Evolutionary conservation across 164 flowering plant species (phyloP).

Genomic region (Buxus sempervirens): DNA sequence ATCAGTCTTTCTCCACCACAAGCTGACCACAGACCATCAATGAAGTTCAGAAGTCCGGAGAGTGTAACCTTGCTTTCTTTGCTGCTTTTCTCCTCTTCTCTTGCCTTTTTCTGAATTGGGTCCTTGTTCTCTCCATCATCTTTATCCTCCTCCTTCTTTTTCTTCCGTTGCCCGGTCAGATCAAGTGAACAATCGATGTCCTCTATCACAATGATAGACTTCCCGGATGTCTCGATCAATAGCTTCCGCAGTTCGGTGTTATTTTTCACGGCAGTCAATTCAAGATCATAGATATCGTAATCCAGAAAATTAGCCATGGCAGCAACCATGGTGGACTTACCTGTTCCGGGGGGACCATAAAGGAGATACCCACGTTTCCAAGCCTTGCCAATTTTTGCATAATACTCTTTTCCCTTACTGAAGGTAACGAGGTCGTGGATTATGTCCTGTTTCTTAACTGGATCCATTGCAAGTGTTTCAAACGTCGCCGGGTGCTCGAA

Average conservation of each 20-base stretch:
- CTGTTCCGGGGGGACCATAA: constrained; percentile 48
- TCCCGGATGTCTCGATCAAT: neutral
- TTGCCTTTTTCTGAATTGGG: neutral
- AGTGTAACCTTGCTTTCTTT: neutral
- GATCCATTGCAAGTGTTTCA: constrained; percentile 46
- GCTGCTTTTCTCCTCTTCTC: neutral
- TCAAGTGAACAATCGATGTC: constrained; percentile 17
- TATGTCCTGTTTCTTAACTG: constrained; percentile 40
- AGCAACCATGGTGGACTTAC: constrained; percentile 13
- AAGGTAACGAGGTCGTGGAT: constrained; percentile 35
- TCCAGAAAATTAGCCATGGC: constrained; percentile 43
- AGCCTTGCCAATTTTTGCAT: constrained; percentile 36
- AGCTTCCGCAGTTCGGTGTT: neutral
- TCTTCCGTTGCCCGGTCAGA: neutral
- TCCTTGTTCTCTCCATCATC: neutral
- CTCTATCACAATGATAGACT: constrained; percentile 18
- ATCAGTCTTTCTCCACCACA: neutral
- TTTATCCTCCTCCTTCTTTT: neutral
- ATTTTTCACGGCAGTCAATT: neutral
- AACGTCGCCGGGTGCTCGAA: constrained; percentile 46
- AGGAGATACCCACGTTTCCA: constrained; percentile 59
- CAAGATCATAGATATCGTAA: neutral
- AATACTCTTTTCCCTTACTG: constrained; percentile 34
- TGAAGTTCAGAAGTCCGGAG: constrained; percentile 12
- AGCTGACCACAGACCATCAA: constrained; percentile 15